Base-by-base conservation (phyloP, 1,139 yeast genomes). In the Dujonia santamariae region DNA sequence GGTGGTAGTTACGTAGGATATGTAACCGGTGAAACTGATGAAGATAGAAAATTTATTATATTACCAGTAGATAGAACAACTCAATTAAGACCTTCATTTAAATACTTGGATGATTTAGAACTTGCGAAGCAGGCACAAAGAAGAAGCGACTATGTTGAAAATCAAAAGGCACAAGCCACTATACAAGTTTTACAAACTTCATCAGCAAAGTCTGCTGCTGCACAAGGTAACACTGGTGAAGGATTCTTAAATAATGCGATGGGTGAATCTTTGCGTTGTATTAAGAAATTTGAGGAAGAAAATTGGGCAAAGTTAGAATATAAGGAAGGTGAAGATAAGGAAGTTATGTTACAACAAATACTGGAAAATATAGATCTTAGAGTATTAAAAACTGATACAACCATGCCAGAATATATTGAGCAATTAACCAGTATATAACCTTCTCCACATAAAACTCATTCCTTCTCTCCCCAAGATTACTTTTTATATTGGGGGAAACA, bases 31-130 rank as follows among this genome's bases (percentile, higher is more conserved):
- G n/a, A n/a, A n/a, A n/a, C 57, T 36, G 47, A 66, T 3, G 50
- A 47, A 3, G 54, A 51, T 4, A 55, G 47, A 11, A 78, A 73
- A 45, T 53, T 88, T 12, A 80, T 85, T 32, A 56, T 90, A 41
- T 60, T 78, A 1, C 87, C 94, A 0, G 67, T 88, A 2, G 74
- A 77, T 32, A 71, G 80, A 17, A 76, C 85, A 0, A 78, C 84
- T 0, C 97, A 90, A 56, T 56, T 92, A 43, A 72, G 96, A 48
- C 94, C 97, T 2, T 75, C 76, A 42, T 87, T 92, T 61, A 75
- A 72, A 44, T 85, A 88, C 53, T 77, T 88, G 35, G 95, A 85
- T 51, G 75, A 67, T 28, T 35, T 62, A 25, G 75, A 69, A 37
- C 47, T 48, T 12, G 42, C 47, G 26, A 55, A 50, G 32, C 52